Evolutionary conservation across 331 rosid species (phyloP).

Genomic region (Cydonia oblonga): DNA sequence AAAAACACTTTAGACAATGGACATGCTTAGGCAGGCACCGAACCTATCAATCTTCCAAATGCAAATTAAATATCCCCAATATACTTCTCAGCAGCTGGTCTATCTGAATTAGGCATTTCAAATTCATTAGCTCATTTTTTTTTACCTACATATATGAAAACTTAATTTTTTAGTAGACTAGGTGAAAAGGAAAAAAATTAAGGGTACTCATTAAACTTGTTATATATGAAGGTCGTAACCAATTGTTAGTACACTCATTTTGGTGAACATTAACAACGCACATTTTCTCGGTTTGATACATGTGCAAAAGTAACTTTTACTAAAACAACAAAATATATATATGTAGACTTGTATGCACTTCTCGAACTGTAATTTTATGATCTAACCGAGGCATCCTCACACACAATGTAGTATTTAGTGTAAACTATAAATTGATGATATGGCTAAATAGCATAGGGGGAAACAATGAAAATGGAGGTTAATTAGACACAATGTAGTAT

Average conservation of each 20-base stretch:
- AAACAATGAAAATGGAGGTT: too few relatives aligned
- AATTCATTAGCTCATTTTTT: too few relatives aligned
- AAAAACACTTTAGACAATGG: background rate
- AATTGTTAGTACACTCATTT: background rate
- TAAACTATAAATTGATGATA: too few relatives aligned
- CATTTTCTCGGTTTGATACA: background rate
- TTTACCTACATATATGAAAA: background rate
- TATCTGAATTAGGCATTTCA: too few relatives aligned
- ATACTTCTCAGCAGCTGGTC: background rate
- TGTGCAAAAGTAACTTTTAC: too few relatives aligned
- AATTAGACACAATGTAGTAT: background rate
- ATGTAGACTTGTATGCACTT: too few relatives aligned
- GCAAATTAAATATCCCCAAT: background rate
- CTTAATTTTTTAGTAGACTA: background rate
- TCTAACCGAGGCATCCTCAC: too few relatives aligned
- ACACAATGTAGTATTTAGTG: too few relatives aligned
- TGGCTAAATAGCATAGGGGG: too few relatives aligned
- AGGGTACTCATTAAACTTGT: background rate
- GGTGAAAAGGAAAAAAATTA: background rate
- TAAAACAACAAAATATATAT: too few relatives aligned
- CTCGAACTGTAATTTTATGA: too few relatives aligned
- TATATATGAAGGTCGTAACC: background rate
- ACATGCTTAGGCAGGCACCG: background rate
- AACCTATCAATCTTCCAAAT: background rate
- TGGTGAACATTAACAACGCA: background rate